These are phyloP conservation scores for Aspergillus texensis DNA, from an alignment of 2,329 filamentous ascomycete species.

Conservation along the genomic window DNA sequence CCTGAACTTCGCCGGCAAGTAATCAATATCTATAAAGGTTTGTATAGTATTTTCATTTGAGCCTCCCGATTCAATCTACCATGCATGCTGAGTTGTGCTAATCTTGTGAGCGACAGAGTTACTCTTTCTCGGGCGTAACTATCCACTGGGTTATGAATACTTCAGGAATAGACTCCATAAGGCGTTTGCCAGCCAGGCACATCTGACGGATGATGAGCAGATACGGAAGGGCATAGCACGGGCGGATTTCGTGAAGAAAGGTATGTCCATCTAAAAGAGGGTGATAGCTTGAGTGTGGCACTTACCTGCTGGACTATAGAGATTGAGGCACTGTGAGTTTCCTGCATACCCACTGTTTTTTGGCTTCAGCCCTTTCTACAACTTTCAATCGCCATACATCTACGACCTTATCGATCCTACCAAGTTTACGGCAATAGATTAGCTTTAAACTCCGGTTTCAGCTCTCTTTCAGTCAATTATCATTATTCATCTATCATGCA, in stretches of 20 bases:
- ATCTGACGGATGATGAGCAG: conserved; percentile 69
- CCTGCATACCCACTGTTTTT: neutral
- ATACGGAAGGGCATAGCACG: conserved; percentile 75
- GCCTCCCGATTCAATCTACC: neutral
- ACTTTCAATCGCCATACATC: neutral
- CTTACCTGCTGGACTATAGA: conserved; percentile 56
- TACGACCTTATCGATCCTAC: neutral
- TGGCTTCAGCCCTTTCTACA: neutral
- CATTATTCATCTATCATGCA: conserved; percentile 22
- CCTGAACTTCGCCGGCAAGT: conserved; percentile 72
- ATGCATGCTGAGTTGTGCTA: neutral
- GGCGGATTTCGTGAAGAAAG: conserved; percentile 90
- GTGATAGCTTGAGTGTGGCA: neutral
- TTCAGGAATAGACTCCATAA: conserved; percentile 80
- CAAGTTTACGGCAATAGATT: neutral
- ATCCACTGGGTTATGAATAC: conserved; percentile 81
- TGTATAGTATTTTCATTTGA: neutral
- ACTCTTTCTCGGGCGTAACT: conserved; percentile 79
- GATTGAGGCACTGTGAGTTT: conserved; percentile 82
- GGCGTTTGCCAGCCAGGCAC: conserved; percentile 77
- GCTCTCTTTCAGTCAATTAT: conserved; percentile 7
- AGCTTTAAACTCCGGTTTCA: conserved; percentile 1
- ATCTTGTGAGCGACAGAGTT: conserved; percentile 62
- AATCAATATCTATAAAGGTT: conserved; percentile 87
- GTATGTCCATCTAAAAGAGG: conserved; percentile 47